phyloP scores from a whole-genome alignment of 768 basidiomycete species.

The Krasilnikovozyma curviuscula region DNA sequence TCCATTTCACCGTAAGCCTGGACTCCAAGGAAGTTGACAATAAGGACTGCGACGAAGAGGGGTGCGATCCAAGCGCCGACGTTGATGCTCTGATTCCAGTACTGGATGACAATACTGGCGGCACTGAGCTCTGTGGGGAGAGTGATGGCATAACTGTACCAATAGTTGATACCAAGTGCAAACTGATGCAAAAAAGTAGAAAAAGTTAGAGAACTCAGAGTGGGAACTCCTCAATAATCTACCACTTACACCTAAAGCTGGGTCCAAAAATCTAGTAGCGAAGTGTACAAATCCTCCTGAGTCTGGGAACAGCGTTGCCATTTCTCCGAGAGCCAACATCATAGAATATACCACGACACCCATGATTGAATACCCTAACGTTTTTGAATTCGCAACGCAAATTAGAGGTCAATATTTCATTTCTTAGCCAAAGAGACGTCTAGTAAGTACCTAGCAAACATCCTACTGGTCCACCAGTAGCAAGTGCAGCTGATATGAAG shows the following conservation, averaged over 20 bases:
- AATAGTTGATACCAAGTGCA: conserved; percentile 34
- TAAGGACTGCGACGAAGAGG: conserved; percentile 20
- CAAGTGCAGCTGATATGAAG: too few species aligned
- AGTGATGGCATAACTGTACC: conserved; percentile 23
- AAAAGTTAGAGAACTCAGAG: too few species aligned
- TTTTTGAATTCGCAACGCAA: neutral
- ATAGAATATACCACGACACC: conserved; percentile 1
- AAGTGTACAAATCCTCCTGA: conserved; percentile 21
- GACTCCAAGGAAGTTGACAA: conserved; percentile 30
- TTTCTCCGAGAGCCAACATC: conserved; percentile 14
- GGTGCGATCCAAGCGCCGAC: conserved; percentile 27
- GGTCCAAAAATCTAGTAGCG: conserved; percentile 27
- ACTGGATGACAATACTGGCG: conserved; percentile 46
- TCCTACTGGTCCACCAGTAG: too few species aligned
- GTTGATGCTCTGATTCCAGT: conserved; percentile 33
- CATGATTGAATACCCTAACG: conserved; percentile 2
- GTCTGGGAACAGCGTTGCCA: conserved; percentile 18
- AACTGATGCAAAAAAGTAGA: too few species aligned
- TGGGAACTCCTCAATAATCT: too few species aligned
- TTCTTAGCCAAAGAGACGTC: too few species aligned
- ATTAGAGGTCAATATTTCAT: too few species aligned
- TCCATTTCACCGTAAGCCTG: conserved; percentile 31
- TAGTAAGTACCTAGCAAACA: too few species aligned
- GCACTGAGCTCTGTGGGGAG: conserved; percentile 9
- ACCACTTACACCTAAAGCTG: too few species aligned